A percentile compares a stretch with the other conserved stretches of the same genome.
Evolutionary conservation across 2,329 filamentous ascomycete species (phyloP).

Genomic region (Aspergillus oerlinghausenensis): DNA sequence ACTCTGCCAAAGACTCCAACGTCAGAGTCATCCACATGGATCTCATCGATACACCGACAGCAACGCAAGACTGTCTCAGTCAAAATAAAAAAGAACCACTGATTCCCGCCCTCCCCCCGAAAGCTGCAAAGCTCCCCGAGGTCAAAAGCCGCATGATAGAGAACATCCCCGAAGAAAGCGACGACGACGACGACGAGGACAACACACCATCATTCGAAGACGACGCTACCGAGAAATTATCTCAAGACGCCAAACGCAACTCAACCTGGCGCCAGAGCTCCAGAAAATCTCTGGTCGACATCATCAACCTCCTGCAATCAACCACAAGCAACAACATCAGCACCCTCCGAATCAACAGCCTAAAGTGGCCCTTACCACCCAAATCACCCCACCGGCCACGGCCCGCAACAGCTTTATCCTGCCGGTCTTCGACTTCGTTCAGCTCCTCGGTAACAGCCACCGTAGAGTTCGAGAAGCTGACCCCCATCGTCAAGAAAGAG

Average conservation of each 20-base stretch:
- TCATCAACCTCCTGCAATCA: conserved; percentile 13
- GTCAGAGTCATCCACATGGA: neutral
- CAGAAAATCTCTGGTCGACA: conserved; percentile 18
- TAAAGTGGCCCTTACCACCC: conserved; percentile 1
- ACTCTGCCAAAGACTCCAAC: neutral
- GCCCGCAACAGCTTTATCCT: neutral
- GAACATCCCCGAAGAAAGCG: conserved; percentile 17
- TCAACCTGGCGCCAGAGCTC: conserved; percentile 11
- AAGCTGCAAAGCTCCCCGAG: conserved; percentile 6
- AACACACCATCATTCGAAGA: neutral
- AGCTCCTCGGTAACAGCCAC: neutral
- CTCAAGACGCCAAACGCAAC: conserved; percentile 3
- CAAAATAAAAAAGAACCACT: neutral
- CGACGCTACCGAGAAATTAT: neutral
- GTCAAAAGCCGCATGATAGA: conserved; percentile 15
- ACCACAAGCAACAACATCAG: conserved; percentile 4
- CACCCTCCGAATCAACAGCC: conserved; percentile 1
- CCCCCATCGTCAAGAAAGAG: neutral
- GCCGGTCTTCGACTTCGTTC: neutral
- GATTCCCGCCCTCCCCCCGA: neutral
- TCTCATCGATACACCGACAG: neutral
- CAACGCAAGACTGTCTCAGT: neutral
- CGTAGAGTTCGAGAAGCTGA: neutral
- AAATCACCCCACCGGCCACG: neutral
- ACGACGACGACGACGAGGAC: neutral